These are phyloP conservation scores for Xerocomus amazonicus DNA, from an alignment of 1,284 basidiomycete genomes.

Conservation along the genomic window DNA sequence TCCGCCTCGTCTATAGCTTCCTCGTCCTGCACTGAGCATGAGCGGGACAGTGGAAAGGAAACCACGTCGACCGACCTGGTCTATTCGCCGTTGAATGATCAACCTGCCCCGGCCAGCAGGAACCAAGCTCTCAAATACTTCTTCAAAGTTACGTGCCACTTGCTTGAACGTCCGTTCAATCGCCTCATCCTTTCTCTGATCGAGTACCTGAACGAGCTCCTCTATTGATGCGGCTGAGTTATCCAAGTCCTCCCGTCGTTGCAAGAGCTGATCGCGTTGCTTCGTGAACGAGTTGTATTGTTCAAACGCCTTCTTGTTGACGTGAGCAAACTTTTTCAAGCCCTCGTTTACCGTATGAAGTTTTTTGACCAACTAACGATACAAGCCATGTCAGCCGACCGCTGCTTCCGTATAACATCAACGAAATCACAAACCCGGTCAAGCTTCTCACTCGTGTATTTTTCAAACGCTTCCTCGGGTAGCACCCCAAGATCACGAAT, in stretches of 20 bases:
- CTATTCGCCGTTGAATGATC: constrained; percentile 88
- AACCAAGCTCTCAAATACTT: constrained; percentile 97
- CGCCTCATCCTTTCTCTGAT: constrained; percentile 97
- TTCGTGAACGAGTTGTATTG: constrained; percentile 98
- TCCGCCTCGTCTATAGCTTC: constrained; percentile 66
- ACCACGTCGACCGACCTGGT: constrained; percentile 55
- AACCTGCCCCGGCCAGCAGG: constrained; percentile 88
- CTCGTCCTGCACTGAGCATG: constrained; percentile 49
- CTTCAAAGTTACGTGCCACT: constrained; percentile 94
- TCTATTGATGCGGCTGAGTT: constrained; percentile 86
- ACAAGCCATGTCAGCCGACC: constrained; percentile 5
- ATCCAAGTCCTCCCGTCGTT: constrained; percentile 87
- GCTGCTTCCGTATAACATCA: not conserved
- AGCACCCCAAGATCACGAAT: constrained; percentile 96
- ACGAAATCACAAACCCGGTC: constrained; percentile 65
- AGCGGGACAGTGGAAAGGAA: not conserved
- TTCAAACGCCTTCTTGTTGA: constrained; percentile 99
- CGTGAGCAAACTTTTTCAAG: constrained; percentile 94
- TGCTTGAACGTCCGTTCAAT: constrained; percentile 99
- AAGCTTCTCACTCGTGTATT: constrained; percentile 80
- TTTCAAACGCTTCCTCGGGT: constrained; percentile 96
- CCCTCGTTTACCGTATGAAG: constrained; percentile 89
- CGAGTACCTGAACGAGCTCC: constrained; percentile 92
- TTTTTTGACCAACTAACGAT: constrained; percentile 77
- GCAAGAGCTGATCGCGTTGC: constrained; percentile 87